A percentile compares a stretch with the other conserved stretches of the same genome.
Evolutionary conservation across 345 rosid species (phyloP).

Genomic region (Chamaenerion angustifolium): DNA sequence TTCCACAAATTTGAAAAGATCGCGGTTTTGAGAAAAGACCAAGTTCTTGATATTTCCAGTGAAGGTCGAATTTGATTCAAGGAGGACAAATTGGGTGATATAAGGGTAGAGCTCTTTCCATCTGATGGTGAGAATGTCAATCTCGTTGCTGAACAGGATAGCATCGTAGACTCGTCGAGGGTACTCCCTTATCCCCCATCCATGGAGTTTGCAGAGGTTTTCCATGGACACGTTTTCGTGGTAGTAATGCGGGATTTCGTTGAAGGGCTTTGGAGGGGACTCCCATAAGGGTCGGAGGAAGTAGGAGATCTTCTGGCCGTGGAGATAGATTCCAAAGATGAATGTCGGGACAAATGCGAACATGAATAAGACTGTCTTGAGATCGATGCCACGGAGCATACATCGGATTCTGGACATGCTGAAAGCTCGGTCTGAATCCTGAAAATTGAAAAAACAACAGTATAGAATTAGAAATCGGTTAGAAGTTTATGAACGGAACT

Average conservation of each 20-base stretch:
- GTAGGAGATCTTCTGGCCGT: conserved; percentile 71
- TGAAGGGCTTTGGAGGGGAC: conserved; percentile 68
- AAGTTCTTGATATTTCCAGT: conserved; percentile 55
- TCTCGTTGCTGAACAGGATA: conserved; percentile 64
- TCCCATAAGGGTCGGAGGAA: conserved; percentile 82
- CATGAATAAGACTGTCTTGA: conserved; percentile 54
- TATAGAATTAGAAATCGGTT: not conserved
- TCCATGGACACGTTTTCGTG: conserved; percentile 74
- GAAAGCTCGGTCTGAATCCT: conserved; percentile 67
- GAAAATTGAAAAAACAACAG: conserved; percentile 9
- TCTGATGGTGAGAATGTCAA: conserved; percentile 58
- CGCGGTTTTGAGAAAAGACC: conserved; percentile 39
- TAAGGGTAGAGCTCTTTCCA: conserved; percentile 81
- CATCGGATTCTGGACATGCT: conserved; percentile 86
- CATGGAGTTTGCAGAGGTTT: conserved; percentile 69
- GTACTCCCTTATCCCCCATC: conserved; percentile 69
- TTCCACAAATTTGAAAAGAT: conserved; percentile 55
- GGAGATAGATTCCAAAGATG: conserved; percentile 44
- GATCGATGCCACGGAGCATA: conserved; percentile 78
- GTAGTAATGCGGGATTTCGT: conserved; percentile 67
- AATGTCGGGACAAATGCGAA: conserved; percentile 62
- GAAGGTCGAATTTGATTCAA: conserved; percentile 73
- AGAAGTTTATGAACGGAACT: not conserved
- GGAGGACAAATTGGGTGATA: conserved; percentile 63
- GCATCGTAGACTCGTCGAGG: conserved; percentile 85